A percentile compares a stretch with the other conserved stretches of the same genome.
These are phyloP conservation scores for Teunomyces atbi DNA, from an alignment of 805 yeast genomes.

Conservation along the genomic window DNA sequence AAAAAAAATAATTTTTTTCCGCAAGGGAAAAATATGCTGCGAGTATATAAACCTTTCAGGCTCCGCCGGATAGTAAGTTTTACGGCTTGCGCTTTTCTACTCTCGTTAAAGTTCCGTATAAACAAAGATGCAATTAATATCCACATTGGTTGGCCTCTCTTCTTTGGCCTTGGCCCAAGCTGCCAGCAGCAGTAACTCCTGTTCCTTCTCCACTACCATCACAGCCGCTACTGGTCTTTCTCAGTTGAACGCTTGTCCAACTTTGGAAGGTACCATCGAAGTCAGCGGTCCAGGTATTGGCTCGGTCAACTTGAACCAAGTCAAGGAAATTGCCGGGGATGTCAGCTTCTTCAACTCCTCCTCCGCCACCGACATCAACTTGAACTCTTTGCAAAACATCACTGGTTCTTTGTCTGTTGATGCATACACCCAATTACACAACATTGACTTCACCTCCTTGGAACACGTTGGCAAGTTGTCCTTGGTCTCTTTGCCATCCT, in stretches of 20 bases:
- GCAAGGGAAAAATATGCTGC: background rate
- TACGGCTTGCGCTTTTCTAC: conserved; percentile 1
- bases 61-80: background rate
- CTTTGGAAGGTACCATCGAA: conserved; percentile 39
- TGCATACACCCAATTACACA: conserved; percentile 39
- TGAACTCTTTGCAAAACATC: conserved; percentile 28
- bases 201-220: conserved; percentile 41
- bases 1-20: background rate
- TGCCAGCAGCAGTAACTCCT: conserved; percentile 17
- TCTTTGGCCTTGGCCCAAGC: conserved; percentile 11
- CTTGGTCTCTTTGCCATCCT: conserved; percentile 42
- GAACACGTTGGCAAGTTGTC: conserved; percentile 27
- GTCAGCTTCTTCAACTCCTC: conserved; percentile 39
- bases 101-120: conserved; percentile 3
- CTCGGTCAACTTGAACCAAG: conserved; percentile 20
- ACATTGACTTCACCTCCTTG: conserved; percentile 34
- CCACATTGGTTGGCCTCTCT: conserved; percentile 4
- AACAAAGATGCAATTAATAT: conserved; percentile 7
- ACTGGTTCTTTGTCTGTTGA: conserved; percentile 35
- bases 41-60: conserved; percentile 1
- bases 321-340: conserved; percentile 23
- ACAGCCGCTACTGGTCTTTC: conserved; percentile 37
- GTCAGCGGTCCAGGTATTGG: conserved; percentile 26
- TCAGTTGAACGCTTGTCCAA: conserved; percentile 37
- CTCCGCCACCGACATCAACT: conserved; percentile 31